Percentiles rank a stretch among this genome's conserved stretches.
These are phyloP conservation scores for Dissophora globulifera DNA, from an alignment of 192 early-diverging fungal species.

Conservation along the genomic window DNA sequence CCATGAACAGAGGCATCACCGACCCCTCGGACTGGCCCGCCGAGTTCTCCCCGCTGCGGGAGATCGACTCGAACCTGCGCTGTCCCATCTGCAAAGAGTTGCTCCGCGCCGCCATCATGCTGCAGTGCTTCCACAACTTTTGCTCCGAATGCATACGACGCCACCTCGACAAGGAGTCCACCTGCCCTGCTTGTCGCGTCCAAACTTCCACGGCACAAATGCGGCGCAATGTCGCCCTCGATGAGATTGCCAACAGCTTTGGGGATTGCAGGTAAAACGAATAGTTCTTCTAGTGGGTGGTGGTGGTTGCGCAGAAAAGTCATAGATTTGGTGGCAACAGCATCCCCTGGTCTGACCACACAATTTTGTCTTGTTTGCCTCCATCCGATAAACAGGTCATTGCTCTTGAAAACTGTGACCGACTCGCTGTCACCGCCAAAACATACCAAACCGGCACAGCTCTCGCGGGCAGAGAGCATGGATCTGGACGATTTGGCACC, in stretches of 20 bases:
- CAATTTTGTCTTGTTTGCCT: too few species aligned
- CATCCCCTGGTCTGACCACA: too few species aligned
- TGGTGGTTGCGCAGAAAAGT: neutral
- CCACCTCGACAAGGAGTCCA: conserved; percentile 63
- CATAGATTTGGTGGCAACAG: conserved; percentile 42
- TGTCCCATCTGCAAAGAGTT: conserved; percentile 85
- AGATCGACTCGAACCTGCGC: conserved; percentile 74
- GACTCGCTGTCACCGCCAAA: conserved; percentile 7
- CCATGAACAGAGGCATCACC: conserved; percentile 60
- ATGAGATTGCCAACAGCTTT: conserved; percentile 45
- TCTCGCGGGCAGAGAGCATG: conserved; percentile 18
- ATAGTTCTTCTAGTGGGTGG: too few species aligned
- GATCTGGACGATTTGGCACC: conserved; percentile 16
- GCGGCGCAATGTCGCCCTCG: conserved; percentile 30
- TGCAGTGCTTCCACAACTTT: conserved; percentile 79
- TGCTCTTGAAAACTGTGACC: conserved; percentile 15
- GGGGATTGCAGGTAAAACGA: conserved; percentile 42
- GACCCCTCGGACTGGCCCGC: conserved; percentile 76
- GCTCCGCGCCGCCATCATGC: conserved; percentile 66
- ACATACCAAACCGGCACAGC: neutral
- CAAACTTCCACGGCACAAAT: conserved; percentile 39
- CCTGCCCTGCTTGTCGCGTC: conserved; percentile 74
- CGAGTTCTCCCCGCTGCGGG: conserved; percentile 59
- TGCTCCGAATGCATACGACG: conserved; percentile 81
- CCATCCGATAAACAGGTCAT: conserved; percentile 6